phyloP scores from a whole-genome alignment of 352 stramenopile genomes.

The Stramenopiles sp. region DNA sequence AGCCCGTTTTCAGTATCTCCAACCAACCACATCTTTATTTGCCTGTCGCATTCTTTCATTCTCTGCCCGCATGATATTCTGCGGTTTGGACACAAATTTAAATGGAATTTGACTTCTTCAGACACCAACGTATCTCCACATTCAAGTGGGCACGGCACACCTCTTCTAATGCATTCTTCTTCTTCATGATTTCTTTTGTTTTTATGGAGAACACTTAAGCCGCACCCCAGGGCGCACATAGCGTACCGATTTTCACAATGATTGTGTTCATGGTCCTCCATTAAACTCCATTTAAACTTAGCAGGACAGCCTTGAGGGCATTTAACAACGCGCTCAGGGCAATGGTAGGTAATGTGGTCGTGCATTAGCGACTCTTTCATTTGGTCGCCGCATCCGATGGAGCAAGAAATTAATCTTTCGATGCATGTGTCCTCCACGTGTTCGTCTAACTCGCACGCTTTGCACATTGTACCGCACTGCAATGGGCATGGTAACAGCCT shows the following conservation, averaged over 20 bases:
- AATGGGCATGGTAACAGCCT: slow-evolving; percentile 15
- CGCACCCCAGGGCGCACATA: slow-evolving; percentile 19
- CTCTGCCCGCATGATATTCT: slow-evolving; percentile 17
- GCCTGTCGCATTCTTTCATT: slow-evolving; percentile 15
- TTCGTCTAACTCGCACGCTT: slow-evolving; percentile 15
- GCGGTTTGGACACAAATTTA: slow-evolving; percentile 14
- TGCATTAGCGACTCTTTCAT: slow-evolving; percentile 12
- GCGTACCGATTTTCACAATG: slow-evolving; percentile 19
- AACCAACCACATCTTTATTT: slow-evolving; percentile 18
- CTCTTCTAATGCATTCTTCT: slow-evolving; percentile 15
- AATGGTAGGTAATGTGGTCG: slow-evolving; percentile 15
- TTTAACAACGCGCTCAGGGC: slow-evolving; percentile 16
- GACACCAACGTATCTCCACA: slow-evolving; percentile 20
- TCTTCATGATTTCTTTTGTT: slow-evolving; percentile 15
- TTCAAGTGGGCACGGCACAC: slow-evolving; percentile 18
- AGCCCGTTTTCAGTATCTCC: slow-evolving; percentile 15
- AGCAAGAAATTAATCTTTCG: slow-evolving; percentile 17
- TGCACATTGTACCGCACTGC: slow-evolving; percentile 14
- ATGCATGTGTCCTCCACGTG: slow-evolving; percentile 21
- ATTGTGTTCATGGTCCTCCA: slow-evolving; percentile 19
- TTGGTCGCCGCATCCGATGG: slow-evolving; percentile 18
- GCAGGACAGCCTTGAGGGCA: slow-evolving; percentile 19
- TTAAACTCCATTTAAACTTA: slow-evolving; percentile 18
- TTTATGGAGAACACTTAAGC: slow-evolving; percentile 14
- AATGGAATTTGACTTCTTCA: slow-evolving; percentile 18